Evolutionary conservation across 2,329 filamentous ascomycete species (phyloP).

Genomic region (Fonsecaea pedrosoi): DNA sequence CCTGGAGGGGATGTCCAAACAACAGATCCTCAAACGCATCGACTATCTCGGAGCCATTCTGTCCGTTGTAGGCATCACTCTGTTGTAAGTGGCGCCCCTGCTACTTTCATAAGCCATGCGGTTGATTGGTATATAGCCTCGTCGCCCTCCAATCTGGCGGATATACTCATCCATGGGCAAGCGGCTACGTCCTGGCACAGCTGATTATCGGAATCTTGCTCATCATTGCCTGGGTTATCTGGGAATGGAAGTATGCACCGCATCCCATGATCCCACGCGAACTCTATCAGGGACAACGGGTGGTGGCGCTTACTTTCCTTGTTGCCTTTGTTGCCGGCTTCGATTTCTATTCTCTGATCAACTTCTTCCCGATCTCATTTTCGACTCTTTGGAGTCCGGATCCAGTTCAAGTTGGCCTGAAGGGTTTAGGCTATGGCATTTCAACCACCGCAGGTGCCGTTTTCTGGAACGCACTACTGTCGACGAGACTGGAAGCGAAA

Average conservation of each 20-base stretch:
- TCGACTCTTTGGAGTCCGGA: constrained; percentile 71
- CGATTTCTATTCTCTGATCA: constrained; percentile 62
- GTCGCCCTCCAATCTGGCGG: constrained; percentile 23
- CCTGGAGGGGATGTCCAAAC: constrained; percentile 14
- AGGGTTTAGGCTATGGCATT: constrained; percentile 53
- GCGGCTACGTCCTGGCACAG: constrained; percentile 39
- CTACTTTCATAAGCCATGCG: neutral
- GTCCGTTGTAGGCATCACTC: constrained; percentile 28
- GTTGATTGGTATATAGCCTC: constrained; percentile 8
- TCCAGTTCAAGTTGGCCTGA: constrained; percentile 68
- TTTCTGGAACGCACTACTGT: constrained; percentile 63
- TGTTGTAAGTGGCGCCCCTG: constrained; percentile 22
- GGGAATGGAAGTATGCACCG: constrained; percentile 54
- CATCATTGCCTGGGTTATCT: constrained; percentile 50
- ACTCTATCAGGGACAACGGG: constrained; percentile 57
- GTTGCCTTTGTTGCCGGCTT: constrained; percentile 66
- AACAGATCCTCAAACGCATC: constrained; percentile 19
- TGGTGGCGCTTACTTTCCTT: constrained; percentile 59
- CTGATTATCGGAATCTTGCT: constrained; percentile 38
- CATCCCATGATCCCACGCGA: constrained; percentile 55
- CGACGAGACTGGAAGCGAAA: constrained; percentile 11
- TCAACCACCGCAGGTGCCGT: constrained; percentile 58
- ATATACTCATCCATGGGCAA: constrained; percentile 15
- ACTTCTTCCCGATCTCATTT: constrained; percentile 68
- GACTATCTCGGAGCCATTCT: constrained; percentile 26